Conservation (phyloP, 2,329 filamentous ascomycete species). For the Fusarium heterosporum region DNA sequence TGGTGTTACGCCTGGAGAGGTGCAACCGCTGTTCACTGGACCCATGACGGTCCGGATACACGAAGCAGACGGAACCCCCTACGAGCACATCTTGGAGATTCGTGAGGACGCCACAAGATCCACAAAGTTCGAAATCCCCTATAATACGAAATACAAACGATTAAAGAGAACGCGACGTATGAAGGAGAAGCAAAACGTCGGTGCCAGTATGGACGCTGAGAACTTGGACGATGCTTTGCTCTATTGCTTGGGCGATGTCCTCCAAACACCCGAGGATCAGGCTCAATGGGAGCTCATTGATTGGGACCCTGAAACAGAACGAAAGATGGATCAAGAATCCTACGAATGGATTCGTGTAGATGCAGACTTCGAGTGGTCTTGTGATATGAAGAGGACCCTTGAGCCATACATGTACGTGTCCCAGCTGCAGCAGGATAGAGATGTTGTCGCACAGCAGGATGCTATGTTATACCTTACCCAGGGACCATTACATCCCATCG, state of each 20-base stretch:
- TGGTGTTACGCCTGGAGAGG: constrained; percentile 74
- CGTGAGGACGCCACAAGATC: constrained; percentile 82
- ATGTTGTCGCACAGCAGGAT: constrained; percentile 88
- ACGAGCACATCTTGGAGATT: constrained; percentile 97
- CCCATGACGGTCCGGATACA: constrained; percentile 98
- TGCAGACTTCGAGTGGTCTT: constrained; percentile 98
- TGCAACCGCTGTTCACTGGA: constrained; percentile 88
- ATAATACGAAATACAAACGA: constrained; percentile 99
- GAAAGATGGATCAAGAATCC: constrained; percentile 92
- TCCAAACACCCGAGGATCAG: constrained; percentile 84
- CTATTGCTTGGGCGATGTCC: constrained; percentile 91
- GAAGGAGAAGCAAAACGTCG: constrained; percentile 75
- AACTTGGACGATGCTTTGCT: constrained; percentile 84
- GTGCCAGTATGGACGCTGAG: constrained; percentile 69
- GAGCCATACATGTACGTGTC: constrained; percentile 98
- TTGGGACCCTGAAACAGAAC: constrained; percentile 89
- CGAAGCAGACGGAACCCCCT: constrained; percentile 96
- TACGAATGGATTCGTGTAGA: constrained; percentile 99
- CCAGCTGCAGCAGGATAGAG: constrained; percentile 95
- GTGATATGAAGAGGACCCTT: constrained; percentile 82
- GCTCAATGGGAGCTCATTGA: constrained; percentile 86
- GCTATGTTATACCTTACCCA: constrained; percentile 79
- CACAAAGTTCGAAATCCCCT: constrained; percentile 90
- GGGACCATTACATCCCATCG: constrained; percentile 78
- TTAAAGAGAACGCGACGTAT: constrained; percentile 88